Base-by-base conservation (phyloP, 2,329 filamentous ascomycete genomes). In the Trichoderma hamatum region DNA sequence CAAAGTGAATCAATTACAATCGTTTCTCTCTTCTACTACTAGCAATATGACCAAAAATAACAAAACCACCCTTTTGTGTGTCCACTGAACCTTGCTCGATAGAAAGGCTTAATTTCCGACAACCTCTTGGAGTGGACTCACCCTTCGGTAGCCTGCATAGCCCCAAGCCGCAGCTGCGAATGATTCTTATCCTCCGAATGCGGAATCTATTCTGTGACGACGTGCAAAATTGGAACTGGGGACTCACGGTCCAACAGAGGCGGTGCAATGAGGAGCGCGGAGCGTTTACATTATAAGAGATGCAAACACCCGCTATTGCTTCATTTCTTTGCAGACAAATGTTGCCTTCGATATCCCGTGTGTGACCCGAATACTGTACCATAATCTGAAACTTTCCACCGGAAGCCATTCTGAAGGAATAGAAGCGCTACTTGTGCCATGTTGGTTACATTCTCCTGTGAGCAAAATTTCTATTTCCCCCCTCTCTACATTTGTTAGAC, bases 341-440 rank as follows among this genome's bases (percentile, higher is more conserved):
- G 67, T 72, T 74, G 70, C 72, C 74, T 72, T 76, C 63, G 70
- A 58, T 69, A 58, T 74, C 65, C 75, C 74, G 75, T 67, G 75
- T 77, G 71, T 67, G 63, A 76, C 73, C 69, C 68, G 67, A 64
- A 63, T 72, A 74, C 71, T 74, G 75, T 77, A 72, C 74, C 70
- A 76, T 76, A 71, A 73, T 76, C 68, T 77, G 75, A 77, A 77
- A 77, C 75, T 65, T 51, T 24, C 43, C 1, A 13, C 60, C 43
- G 30, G 39, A 67, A 30, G 36, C 54, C 56, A 43, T 34, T 19
- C 30, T 32, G 46, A 16, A 14, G 36, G 32, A 46, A 10, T 36
- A 59, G 39, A 67, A 19, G 34, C 10, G 5, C 30, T n/a, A 13
- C 30, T 51, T 51, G 54, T 51, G 39, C 28, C 21, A 30, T 58